A percentile compares a stretch with the other conserved stretches of the same genome.
Conservation (phyloP, 345 rosid genomes). For the Firmiana major region DNA sequence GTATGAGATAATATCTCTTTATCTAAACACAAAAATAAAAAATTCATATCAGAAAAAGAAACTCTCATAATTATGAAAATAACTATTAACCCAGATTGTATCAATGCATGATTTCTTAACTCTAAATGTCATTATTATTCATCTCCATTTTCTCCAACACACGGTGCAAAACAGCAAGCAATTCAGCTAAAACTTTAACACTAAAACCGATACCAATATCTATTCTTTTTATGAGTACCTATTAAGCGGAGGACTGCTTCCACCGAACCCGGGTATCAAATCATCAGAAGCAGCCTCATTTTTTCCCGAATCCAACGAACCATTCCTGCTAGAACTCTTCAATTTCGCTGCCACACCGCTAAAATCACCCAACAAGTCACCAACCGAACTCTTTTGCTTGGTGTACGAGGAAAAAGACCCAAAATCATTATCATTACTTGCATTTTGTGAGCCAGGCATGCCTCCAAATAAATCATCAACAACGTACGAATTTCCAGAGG, state of each 20-base stretch:
- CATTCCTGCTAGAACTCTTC: constrained; percentile 24
- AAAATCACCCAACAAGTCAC: constrained; percentile 60
- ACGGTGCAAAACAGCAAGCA: neutral
- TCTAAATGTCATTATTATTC: neutral
- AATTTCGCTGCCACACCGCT: constrained; percentile 28
- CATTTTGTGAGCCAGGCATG: constrained; percentile 31
- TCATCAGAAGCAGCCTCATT: constrained; percentile 49
- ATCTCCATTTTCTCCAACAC: neutral
- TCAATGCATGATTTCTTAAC: neutral
- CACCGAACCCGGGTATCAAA: constrained; percentile 79
- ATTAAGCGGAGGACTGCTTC: constrained; percentile 28
- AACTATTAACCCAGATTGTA: neutral
- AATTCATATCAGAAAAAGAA: neutral
- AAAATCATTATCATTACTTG: constrained; percentile 34
- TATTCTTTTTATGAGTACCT: constrained; percentile 33
- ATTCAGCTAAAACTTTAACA: neutral
- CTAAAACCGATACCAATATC: neutral
- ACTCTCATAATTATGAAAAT: neutral
- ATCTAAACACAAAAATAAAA: neutral
- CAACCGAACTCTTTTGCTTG: constrained; percentile 29
- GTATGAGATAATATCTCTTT: too few species aligned
- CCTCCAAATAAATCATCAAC: constrained; percentile 54
- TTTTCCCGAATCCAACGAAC: constrained; percentile 20
- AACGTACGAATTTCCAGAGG: constrained; percentile 19
- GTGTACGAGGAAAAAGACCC: constrained; percentile 46